Percentiles rank a stretch among this genome's conserved stretches.
Conservation (phyloP, 805 yeast genomes). For the Saccharomycopsis amapae region DNA sequence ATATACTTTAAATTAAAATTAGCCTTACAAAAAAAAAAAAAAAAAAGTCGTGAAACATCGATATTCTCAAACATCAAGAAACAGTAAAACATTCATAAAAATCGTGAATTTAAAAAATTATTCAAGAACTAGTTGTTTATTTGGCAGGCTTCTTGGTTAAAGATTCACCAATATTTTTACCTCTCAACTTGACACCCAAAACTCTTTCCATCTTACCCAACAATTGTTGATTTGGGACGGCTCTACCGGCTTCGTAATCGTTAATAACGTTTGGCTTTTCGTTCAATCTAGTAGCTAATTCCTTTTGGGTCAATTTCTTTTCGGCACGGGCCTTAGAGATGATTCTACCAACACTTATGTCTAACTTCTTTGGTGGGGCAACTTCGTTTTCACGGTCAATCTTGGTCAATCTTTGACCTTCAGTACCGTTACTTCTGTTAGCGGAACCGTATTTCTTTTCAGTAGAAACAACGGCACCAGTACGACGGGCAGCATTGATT, state of each 20-base stretch:
- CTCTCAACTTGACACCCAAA: slow-evolving; percentile 90
- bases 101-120: no score
- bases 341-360: slow-evolving; percentile 77
- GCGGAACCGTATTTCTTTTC: slow-evolving; percentile 79
- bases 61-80: no score
- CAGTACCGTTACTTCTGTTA: slow-evolving; percentile 62
- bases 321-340: slow-evolving; percentile 82
- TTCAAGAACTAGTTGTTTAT: no score
- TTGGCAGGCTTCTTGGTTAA: slow-evolving; percentile 44
- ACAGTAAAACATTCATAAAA: no score
- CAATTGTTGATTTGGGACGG: slow-evolving; percentile 92
- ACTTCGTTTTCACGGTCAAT: slow-evolving; percentile 91
- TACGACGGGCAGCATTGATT: slow-evolving; percentile 89
- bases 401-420: slow-evolving; percentile 92
- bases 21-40: no score
- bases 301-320: slow-evolving; percentile 88
- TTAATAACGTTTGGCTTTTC: slow-evolving; percentile 94
- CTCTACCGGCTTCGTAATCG: slow-evolving; percentile 96
- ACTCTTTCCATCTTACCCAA: slow-evolving; percentile 90
- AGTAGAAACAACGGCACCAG: slow-evolving; percentile 80
- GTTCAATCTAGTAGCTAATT: slow-evolving; percentile 88
- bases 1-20: no score
- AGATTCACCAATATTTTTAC: slow-evolving; percentile 91
- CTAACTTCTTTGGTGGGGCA: slow-evolving; percentile 86
- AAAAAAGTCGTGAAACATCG: no score